These are phyloP conservation scores for Pythium apleroticum DNA, from an alignment of 352 stramenopile species.

Conservation along the genomic window DNA sequence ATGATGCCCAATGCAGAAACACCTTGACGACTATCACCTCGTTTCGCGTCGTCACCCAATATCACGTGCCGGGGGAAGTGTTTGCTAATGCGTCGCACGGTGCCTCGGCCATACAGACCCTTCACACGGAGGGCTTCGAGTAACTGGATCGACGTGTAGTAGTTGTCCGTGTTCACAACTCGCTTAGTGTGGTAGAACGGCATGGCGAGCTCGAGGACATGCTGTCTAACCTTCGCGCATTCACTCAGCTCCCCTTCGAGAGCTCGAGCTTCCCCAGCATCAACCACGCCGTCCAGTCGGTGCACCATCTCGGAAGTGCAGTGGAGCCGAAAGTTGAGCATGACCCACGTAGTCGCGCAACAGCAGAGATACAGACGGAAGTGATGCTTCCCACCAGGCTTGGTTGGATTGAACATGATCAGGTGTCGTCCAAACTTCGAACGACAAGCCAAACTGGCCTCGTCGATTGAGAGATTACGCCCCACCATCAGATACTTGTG, in stretches of 20 bases:
- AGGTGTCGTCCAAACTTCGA: conserved; percentile 30
- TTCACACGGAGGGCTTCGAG: conserved; percentile 22
- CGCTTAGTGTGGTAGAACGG: conserved; percentile 24
- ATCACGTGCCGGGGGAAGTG: conserved; percentile 28
- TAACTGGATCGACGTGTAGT: conserved; percentile 34
- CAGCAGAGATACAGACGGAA: conserved; percentile 36
- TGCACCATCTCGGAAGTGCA: conserved; percentile 21
- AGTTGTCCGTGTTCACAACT: conserved; percentile 38
- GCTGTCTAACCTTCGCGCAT: conserved; percentile 16
- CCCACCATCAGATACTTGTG: conserved; percentile 29
- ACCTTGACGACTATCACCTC: conserved; percentile 10
- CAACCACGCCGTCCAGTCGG: conserved; percentile 10
- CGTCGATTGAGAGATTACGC: conserved; percentile 27
- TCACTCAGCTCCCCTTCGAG: conserved; percentile 5
- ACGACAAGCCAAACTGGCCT: conserved; percentile 29
- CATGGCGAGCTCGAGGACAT: conserved; percentile 29
- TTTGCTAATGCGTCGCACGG: conserved; percentile 17
- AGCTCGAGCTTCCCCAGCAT: not conserved
- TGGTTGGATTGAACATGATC: conserved; percentile 35
- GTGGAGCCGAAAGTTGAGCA: conserved; percentile 32
- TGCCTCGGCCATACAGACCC: conserved; percentile 29
- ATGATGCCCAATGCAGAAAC: conserved; percentile 17
- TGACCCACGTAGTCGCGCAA: conserved; percentile 31
- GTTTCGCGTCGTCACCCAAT: conserved; percentile 11
- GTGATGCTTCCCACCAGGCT: conserved; percentile 35